Percentiles rank a stretch among this genome's conserved stretches.
Evolutionary conservation across 176 grass and related monocot species (phyloP).

Genomic region (Phoenix dactylifera): DNA sequence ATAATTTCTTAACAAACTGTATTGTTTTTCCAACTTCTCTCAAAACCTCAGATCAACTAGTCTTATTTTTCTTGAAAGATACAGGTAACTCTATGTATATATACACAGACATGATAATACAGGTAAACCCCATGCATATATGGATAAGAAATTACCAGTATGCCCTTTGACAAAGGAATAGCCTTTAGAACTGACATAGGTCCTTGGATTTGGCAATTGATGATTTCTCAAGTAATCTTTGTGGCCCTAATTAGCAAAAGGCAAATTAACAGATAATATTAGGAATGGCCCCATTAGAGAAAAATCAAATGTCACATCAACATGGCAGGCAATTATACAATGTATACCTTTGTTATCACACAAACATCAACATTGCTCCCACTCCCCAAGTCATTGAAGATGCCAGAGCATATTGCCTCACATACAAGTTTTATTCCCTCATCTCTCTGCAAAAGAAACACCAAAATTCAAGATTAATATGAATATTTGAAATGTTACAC

Average conservation of each 20-base stretch:
- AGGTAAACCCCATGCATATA: neutral
- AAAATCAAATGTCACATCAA: neutral
- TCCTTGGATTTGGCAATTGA: constrained; percentile 70
- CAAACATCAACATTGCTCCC: constrained; percentile 95
- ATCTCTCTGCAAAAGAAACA: constrained; percentile 44
- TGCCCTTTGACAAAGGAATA: constrained; percentile 75
- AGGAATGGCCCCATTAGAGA: neutral
- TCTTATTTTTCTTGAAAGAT: too few species aligned
- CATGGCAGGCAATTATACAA: neutral
- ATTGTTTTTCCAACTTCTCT: too few species aligned
- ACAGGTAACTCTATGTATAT: neutral
- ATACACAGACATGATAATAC: neutral
- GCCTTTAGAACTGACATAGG: constrained; percentile 69
- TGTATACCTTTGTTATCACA: constrained; percentile 90
- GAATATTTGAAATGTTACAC: too few species aligned
- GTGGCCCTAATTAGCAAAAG: constrained; percentile 37
- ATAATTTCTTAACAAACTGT: too few species aligned
- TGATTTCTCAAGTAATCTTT: constrained; percentile 87
- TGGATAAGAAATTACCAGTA: constrained; percentile 35
- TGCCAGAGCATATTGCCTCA: constrained; percentile 70
- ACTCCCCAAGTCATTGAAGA: constrained; percentile 96
- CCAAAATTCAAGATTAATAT: too few species aligned
- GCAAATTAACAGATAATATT: constrained; percentile 4
- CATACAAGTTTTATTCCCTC: constrained; percentile 75
- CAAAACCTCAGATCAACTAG: too few species aligned